Evolutionary conservation across 805 yeast genomes (phyloP).

Genomic region (Candida coquimbonensis): DNA sequence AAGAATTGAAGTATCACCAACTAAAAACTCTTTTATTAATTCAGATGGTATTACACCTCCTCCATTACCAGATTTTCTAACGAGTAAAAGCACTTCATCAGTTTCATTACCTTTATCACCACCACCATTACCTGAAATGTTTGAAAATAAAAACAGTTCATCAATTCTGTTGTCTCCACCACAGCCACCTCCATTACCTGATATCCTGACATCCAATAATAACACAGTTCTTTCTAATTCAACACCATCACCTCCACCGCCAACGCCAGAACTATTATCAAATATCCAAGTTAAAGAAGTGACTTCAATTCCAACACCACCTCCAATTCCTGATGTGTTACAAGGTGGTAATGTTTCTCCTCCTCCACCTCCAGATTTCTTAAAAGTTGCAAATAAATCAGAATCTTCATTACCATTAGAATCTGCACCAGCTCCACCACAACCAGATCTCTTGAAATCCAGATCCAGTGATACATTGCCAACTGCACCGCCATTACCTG

Average conservation of each 20-base stretch:
- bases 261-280: background rate
- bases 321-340: background rate
- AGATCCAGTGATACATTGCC: constrained; percentile 7
- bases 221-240: background rate
- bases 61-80: background rate
- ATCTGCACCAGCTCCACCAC: constrained; percentile 4
- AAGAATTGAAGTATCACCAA: too few relatives aligned
- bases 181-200: constrained; percentile 14
- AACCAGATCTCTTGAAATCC: constrained; percentile 1
- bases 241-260: background rate
- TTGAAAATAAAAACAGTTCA: background rate
- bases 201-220: background rate
- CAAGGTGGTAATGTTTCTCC: background rate
- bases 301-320: background rate
- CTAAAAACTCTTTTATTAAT: too few relatives aligned
- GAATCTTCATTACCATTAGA: too few relatives aligned
- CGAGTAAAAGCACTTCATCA: background rate
- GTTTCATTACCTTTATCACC: background rate
- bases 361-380: constrained; percentile 4
- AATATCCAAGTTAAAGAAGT: too few relatives aligned
- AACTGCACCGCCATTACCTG: constrained; percentile 9
- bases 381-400: background rate
- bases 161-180: background rate
- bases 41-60: background rate
- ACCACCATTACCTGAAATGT: background rate